Evolutionary conservation across 345 rosid genomes (phyloP).

Genomic region (Euphorbia lathyris): DNA sequence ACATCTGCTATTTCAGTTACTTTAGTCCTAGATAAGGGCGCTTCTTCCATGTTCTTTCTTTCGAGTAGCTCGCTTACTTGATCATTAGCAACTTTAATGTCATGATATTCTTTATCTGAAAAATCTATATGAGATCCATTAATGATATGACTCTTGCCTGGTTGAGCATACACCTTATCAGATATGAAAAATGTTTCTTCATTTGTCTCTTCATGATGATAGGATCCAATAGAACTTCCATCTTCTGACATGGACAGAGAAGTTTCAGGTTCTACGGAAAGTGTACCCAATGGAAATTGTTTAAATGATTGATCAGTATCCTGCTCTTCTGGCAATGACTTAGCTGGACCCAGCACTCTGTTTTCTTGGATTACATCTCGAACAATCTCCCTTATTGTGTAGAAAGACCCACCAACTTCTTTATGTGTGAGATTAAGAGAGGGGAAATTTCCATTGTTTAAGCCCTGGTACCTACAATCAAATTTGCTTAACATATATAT

Average conservation of each 20-base stretch:
- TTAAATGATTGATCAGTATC: constrained; percentile 36
- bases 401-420: constrained; percentile 97
- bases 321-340: constrained; percentile 38
- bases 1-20: constrained; percentile 32
- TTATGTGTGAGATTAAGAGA: constrained; percentile 82
- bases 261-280: constrained; percentile 47
- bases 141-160: constrained; percentile 25
- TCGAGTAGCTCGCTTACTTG: constrained; percentile 15
- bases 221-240: constrained; percentile 32
- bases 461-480: constrained; percentile 61
- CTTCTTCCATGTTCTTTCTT: constrained; percentile 18
- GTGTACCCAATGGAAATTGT: constrained; percentile 52
- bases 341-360: constrained; percentile 86
- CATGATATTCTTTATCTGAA: constrained; percentile 26
- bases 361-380: constrained; percentile 97
- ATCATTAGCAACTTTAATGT: constrained; percentile 7
- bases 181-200: constrained; percentile 26
- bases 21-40: constrained; percentile 13
- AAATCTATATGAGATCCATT: constrained; percentile 30
- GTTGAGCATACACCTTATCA: constrained; percentile 20
- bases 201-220: constrained; percentile 20
- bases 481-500: constrained; percentile 14
- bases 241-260: constrained; percentile 32
- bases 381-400: constrained; percentile 87
- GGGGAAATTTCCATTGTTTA: constrained; percentile 72